phyloP scores from a whole-genome alignment of 1,139 yeast species.

The Lodderomyces margitis region DNA sequence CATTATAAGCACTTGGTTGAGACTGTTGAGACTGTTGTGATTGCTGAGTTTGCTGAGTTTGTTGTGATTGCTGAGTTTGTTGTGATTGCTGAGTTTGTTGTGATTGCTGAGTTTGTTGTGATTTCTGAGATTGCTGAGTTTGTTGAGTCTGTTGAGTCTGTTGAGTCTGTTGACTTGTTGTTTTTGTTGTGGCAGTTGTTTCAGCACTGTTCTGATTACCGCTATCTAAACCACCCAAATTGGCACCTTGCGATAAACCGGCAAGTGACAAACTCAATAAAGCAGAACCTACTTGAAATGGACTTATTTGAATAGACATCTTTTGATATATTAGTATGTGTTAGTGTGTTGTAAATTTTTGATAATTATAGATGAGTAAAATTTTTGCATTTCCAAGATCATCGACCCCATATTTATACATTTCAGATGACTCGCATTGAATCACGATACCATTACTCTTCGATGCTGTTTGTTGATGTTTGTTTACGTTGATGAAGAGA shows the following conservation, averaged over 20 bases:
- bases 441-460: not conserved
- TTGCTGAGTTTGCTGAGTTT: constrained; percentile 11
- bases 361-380: constrained; percentile 10
- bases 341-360: constrained; percentile 4
- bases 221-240: constrained; percentile 19
- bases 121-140: constrained; percentile 8
- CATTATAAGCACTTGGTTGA: constrained; percentile 4
- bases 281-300: constrained; percentile 18
- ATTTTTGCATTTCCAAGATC: not conserved
- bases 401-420: not conserved
- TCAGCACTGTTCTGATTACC: constrained; percentile 2
- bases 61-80: constrained; percentile 4
- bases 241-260: constrained; percentile 12
- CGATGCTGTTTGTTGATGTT: not conserved
- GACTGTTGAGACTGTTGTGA: constrained; percentile 12
- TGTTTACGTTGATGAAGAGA: not conserved
- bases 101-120: constrained; percentile 13
- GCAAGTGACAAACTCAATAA: constrained; percentile 17
- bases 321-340: too few species aligned
- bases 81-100: constrained; percentile 9
- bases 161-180: constrained; percentile 8
- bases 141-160: constrained; percentile 9
- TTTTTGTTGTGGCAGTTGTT: constrained; percentile 9
- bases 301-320: not conserved
- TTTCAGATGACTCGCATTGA: not conserved